Evolutionary conservation across 345 rosid species (phyloP).

Genomic region (Eucalyptus camaldulensis): DNA sequence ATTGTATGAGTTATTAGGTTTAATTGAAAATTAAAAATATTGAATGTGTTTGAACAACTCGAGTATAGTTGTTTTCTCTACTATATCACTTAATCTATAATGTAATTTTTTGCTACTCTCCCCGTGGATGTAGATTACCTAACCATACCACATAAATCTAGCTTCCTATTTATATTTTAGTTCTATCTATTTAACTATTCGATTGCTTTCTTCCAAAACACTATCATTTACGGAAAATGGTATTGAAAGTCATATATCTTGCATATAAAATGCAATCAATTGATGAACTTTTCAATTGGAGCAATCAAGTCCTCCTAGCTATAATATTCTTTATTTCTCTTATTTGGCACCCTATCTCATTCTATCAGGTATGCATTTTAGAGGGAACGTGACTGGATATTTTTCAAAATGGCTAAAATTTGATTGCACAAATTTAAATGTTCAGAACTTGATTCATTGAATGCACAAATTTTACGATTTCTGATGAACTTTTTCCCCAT

Average conservation of each 20-base stretch:
- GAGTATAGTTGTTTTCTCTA: background rate
- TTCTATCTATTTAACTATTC: background rate
- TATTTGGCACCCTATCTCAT: background rate
- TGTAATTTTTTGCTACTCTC: background rate
- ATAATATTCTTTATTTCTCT: background rate
- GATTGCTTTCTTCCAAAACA: background rate
- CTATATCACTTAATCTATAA: background rate
- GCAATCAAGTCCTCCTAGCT: background rate
- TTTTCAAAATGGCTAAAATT: too few relatives aligned
- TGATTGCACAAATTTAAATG: too few relatives aligned
- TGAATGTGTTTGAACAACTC: background rate
- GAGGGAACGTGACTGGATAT: too few relatives aligned
- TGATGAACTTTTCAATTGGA: background rate
- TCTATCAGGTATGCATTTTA: too few relatives aligned
- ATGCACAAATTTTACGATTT: too few relatives aligned
- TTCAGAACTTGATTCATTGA: too few relatives aligned
- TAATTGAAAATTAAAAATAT: background rate
- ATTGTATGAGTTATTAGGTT: background rate
- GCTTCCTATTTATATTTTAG: background rate
- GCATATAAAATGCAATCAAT: background rate
- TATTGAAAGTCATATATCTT: background rate
- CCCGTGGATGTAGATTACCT: accelerated
- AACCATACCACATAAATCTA: background rate
- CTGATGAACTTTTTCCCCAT: accelerated
- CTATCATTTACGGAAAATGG: background rate